Conservation (phyloP, 192 early-diverging fungal species). For the Haplosporangium gracile region DNA sequence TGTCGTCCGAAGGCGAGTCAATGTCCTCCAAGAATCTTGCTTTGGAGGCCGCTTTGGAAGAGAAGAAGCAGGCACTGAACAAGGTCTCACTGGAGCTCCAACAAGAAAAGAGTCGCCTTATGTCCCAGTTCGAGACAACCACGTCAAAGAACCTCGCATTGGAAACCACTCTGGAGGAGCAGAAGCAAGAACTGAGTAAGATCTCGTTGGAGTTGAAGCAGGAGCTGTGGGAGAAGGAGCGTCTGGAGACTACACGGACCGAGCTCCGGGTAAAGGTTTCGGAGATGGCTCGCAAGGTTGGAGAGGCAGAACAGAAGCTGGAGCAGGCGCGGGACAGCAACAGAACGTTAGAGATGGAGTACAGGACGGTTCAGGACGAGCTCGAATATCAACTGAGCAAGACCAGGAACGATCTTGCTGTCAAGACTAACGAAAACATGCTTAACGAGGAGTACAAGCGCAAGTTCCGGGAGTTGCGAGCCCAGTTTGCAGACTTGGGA, state of each 20-base stretch:
- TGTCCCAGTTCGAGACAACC: conserved; percentile 5
- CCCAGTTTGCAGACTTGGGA: conserved; percentile 42
- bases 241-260: conserved; percentile 12
- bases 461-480: conserved; percentile 47
- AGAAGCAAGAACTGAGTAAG: conserved; percentile 17
- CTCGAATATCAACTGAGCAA: conserved; percentile 39
- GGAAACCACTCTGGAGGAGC: conserved; percentile 22
- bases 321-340: conserved; percentile 27
- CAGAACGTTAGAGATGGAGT: conserved; percentile 30
- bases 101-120: conserved; percentile 19
- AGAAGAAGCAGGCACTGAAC: conserved; percentile 14
- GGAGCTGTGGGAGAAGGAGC: conserved; percentile 38
- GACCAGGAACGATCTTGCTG: conserved; percentile 26
- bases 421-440: conserved; percentile 39
- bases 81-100: background rate
- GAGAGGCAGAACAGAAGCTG: conserved; percentile 47
- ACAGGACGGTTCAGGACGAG: conserved; percentile 45
- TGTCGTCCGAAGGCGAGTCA: background rate
- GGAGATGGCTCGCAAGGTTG: conserved; percentile 34
- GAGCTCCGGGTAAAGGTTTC: conserved; percentile 43
- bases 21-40: background rate
- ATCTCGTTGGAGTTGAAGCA: conserved; percentile 25
- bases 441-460: conserved; percentile 45
- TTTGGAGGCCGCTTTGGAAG: background rate
- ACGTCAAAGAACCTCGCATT: background rate